Evolutionary conservation across 164 flowering plant genomes (phyloP).

Genomic region (Amborella trichopoda): DNA sequence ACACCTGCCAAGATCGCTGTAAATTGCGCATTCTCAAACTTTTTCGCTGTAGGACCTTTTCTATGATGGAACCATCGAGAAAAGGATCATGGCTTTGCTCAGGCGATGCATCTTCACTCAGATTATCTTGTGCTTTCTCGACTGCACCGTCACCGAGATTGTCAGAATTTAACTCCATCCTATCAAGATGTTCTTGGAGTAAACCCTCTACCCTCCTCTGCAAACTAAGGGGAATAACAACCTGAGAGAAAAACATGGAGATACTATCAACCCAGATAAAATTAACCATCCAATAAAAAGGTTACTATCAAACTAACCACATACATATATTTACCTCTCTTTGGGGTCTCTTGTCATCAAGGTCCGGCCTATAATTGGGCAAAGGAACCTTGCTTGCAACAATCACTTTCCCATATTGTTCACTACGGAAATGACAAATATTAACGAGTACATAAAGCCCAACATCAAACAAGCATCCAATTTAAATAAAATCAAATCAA

Average conservation of each 20-base stretch:
- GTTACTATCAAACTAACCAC: neutral
- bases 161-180: slow-evolving; percentile 41
- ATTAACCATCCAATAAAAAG: neutral
- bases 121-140: slow-evolving; percentile 13
- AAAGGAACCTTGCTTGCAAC: slow-evolving; percentile 97
- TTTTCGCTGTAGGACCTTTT: slow-evolving; percentile 86
- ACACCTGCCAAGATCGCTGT: slow-evolving; percentile 82
- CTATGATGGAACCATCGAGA: slow-evolving; percentile 84
- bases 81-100: slow-evolving; percentile 47
- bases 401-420: slow-evolving; percentile 82
- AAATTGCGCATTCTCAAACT: slow-evolving; percentile 81
- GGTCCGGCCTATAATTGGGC: slow-evolving; percentile 94
- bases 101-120: slow-evolving; percentile 20
- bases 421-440: slow-evolving; percentile 24
- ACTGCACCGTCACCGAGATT: slow-evolving; percentile 16
- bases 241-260: slow-evolving; percentile 29
- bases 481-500: neutral
- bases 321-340: slow-evolving; percentile 61
- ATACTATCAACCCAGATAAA: neutral
- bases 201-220: slow-evolving; percentile 96
- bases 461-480: neutral
- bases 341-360: slow-evolving; percentile 95
- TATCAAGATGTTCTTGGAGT: slow-evolving; percentile 89
- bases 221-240: slow-evolving; percentile 81
- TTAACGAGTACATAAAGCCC: neutral